These are phyloP conservation scores for Brassica incana DNA, from an alignment of 345 rosid genomes.

Conservation along the genomic window DNA sequence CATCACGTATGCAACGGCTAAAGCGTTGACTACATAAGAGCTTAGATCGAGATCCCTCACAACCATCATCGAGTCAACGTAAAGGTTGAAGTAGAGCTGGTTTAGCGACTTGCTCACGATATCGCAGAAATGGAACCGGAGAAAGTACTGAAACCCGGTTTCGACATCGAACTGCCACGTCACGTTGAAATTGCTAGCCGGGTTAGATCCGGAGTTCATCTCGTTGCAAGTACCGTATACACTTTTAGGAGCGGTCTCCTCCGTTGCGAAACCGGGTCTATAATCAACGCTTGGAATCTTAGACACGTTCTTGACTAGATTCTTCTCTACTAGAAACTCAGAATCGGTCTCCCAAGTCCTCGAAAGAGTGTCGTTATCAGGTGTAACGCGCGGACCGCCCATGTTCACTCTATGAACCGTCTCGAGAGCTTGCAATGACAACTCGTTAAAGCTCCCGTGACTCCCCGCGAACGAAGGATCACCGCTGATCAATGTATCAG, in stretches of 20 bases:
- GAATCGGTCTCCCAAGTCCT: constrained; percentile 81
- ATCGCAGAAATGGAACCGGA: constrained; percentile 90
- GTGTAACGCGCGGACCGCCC: constrained; percentile 71
- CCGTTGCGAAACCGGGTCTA: constrained; percentile 49
- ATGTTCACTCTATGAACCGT: constrained; percentile 77
- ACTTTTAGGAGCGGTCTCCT: constrained; percentile 55
- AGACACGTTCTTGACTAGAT: constrained; percentile 45
- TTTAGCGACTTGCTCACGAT: constrained; percentile 53
- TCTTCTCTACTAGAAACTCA: constrained; percentile 39
- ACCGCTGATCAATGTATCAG: constrained; percentile 55
- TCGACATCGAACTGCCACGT: constrained; percentile 77
- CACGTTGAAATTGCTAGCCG: constrained; percentile 66
- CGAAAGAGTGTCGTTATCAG: constrained; percentile 63
- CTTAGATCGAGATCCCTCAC: constrained; percentile 55
- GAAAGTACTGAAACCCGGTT: constrained; percentile 64
- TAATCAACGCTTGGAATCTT: constrained; percentile 56
- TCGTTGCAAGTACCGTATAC: constrained; percentile 70
- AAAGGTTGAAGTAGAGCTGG: constrained; percentile 73
- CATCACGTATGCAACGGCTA: constrained; percentile 52
- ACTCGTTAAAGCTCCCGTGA: constrained; percentile 44
- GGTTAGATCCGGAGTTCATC: constrained; percentile 58
- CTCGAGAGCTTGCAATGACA: constrained; percentile 65
- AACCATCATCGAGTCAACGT: constrained; percentile 54
- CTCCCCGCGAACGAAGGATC: constrained; percentile 37
- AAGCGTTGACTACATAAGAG: constrained; percentile 6